phyloP scores from a whole-genome alignment of 1,139 yeast genomes.

The Trichomonascaceae sp. region DNA sequence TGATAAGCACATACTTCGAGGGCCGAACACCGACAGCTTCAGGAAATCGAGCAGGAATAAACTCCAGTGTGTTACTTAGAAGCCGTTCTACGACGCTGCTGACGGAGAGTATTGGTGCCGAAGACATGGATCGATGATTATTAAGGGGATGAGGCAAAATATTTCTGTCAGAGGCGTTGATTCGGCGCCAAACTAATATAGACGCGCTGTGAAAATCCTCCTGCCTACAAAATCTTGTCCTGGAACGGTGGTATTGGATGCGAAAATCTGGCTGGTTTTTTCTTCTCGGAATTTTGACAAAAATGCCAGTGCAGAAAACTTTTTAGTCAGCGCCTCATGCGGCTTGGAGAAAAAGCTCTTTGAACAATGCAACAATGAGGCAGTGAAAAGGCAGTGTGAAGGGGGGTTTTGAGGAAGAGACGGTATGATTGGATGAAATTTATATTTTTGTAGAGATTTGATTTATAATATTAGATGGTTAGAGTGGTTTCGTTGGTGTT shows the following conservation, averaged over 20 bases:
- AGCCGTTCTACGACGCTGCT: slow-evolving; percentile 44
- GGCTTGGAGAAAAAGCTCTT: neutral
- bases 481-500: too few species aligned
- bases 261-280: neutral
- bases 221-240: neutral
- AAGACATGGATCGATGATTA: slow-evolving; percentile 3
- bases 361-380: neutral
- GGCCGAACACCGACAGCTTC: slow-evolving; percentile 34
- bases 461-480: too few species aligned
- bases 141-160: neutral
- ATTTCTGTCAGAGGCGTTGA: neutral
- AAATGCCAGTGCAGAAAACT: neutral
- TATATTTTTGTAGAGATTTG: too few species aligned
- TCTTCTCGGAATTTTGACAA: neutral
- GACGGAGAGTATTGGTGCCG: slow-evolving; percentile 9
- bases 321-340: neutral
- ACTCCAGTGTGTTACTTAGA: slow-evolving; percentile 52
- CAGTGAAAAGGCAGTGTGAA: neutral
- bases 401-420: neutral
- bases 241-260: neutral
- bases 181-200: neutral
- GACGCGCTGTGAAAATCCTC: neutral
- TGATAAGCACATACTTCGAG: slow-evolving; percentile 20
- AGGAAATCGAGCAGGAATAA: slow-evolving; percentile 46
- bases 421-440: neutral